These are phyloP conservation scores for Hyphodiscus sp. DNA, from an alignment of 2,329 filamentous ascomycete genomes.

Conservation along the genomic window DNA sequence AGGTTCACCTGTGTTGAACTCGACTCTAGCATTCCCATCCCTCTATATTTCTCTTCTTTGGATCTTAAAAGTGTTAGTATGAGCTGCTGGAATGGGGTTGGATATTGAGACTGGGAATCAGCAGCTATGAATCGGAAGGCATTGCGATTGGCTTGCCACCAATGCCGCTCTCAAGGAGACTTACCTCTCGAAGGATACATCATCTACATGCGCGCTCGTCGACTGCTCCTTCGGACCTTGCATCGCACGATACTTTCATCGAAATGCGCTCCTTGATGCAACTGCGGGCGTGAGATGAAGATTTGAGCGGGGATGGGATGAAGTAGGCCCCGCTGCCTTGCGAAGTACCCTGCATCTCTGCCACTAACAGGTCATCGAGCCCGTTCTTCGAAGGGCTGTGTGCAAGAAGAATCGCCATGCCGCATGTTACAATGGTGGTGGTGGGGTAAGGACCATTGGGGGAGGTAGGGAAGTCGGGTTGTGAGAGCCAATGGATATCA, in stretches of 20 bases:
- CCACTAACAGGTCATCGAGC: too few relatives aligned
- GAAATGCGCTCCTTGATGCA: neutral
- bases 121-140: neutral
- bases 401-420: neutral
- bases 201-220: neutral
- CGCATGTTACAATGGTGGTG: neutral
- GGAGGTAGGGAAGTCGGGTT: neutral
- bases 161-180: neutral
- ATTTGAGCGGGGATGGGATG: neutral
- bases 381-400: too few relatives aligned
- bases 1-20: neutral
- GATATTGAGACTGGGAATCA: neutral
- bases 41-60: neutral
- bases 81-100: neutral
- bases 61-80: neutral
- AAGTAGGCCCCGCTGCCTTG: neutral
- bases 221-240: neutral
- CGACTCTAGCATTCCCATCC: neutral
- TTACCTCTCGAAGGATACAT: neutral
- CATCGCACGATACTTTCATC: neutral
- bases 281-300: neutral
- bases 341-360: too few relatives aligned
- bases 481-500: neutral
- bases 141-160: neutral
- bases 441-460: neutral